A percentile compares a stretch with the other conserved stretches of the same genome.
phyloP scores from a whole-genome alignment of 225 moss, liverwort and hornwort species.

The Thuidium tamariscinum region DNA sequence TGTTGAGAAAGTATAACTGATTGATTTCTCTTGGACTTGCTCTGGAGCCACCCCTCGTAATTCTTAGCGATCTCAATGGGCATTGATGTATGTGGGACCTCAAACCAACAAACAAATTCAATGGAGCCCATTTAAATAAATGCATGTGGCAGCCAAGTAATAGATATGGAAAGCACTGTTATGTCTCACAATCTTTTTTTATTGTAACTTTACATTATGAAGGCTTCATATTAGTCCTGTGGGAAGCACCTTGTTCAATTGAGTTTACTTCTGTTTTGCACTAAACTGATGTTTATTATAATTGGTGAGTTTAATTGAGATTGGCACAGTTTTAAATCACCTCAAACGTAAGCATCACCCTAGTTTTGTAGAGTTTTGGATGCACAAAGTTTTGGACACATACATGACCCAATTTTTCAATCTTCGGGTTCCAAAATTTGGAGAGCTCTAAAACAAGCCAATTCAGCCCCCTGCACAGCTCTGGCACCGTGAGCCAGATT shows the following conservation, averaged over 20 bases:
- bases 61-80: not conserved
- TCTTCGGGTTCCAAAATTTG: not conserved
- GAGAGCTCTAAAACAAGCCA: not conserved
- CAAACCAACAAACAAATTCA: not conserved
- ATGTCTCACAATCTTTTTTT: not conserved
- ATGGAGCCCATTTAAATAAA: not conserved
- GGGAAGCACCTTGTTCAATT: not conserved
- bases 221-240: not conserved
- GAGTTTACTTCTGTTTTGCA: no score
- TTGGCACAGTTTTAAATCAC: not conserved
- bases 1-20: not conserved
- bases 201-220: no score
- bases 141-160: no score
- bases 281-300: not conserved
- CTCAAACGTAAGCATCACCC: not conserved
- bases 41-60: not conserved
- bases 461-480: no score
- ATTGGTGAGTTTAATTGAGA: not conserved
- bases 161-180: no score
- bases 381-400: not conserved
- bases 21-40: not conserved
- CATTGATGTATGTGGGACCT: not conserved
- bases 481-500: no score
- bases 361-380: not conserved
- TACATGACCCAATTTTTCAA: not conserved